Conservation (phyloP, 805 yeast species). For the Saccharomycopsis sp. region DNA sequence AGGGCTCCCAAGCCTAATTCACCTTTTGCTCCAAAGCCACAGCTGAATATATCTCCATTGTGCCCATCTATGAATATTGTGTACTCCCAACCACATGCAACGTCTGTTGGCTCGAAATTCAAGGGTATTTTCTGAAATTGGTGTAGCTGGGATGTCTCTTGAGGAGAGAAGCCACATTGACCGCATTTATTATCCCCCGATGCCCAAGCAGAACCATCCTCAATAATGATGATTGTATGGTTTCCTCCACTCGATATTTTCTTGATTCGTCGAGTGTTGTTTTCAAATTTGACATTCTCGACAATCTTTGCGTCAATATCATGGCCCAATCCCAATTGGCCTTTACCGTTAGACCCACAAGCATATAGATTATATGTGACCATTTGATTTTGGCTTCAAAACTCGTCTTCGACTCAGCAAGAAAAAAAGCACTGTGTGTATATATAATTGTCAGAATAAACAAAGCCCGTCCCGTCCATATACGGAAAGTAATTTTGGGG, state of each 20-base stretch:
- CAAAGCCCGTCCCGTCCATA: too few relatives aligned
- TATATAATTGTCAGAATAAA: too few relatives aligned
- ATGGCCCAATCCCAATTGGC: slow-evolving; percentile 59
- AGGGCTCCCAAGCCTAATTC: slow-evolving; percentile 53
- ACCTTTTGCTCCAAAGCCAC: slow-evolving; percentile 65
- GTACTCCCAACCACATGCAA: slow-evolving; percentile 75
- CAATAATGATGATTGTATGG: slow-evolving; percentile 57
- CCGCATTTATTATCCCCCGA: slow-evolving; percentile 52
- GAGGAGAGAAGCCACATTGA: slow-evolving; percentile 54
- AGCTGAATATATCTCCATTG: slow-evolving; percentile 30
- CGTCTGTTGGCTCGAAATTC: slow-evolving; percentile 16
- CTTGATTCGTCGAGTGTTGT: too few relatives aligned
- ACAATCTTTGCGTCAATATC: slow-evolving; percentile 38
- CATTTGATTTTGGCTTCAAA: too few relatives aligned
- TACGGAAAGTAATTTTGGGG: too few relatives aligned
- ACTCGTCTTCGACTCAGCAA: too few relatives aligned
- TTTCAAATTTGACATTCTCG: too few relatives aligned
- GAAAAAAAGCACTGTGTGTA: too few relatives aligned
- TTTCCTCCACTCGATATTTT: slow-evolving; percentile 76
- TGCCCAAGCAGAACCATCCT: slow-evolving; percentile 43
- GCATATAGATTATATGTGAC: too few relatives aligned
- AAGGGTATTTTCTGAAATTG: neutral
- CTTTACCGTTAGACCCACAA: slow-evolving; percentile 81
- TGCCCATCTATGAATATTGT: slow-evolving; percentile 39
- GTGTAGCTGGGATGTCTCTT: too few relatives aligned